A percentile compares a stretch with the other conserved stretches of the same genome.
phyloP scores from a whole-genome alignment of 768 basidiomycete species.

The Termitomyces sp. region DNA sequence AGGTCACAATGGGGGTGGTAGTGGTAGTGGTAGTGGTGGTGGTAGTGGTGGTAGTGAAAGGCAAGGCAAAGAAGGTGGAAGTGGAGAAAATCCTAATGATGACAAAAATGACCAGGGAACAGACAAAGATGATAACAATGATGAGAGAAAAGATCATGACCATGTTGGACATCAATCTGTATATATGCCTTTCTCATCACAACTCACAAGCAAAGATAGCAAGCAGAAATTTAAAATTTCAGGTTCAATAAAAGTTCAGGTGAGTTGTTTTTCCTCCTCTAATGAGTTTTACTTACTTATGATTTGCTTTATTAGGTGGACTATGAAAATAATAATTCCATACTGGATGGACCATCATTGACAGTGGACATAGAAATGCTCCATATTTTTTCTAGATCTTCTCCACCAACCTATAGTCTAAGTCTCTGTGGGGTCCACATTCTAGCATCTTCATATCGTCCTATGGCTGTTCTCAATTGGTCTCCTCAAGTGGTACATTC shows the following conservation, averaged over 20 bases:
- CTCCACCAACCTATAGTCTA: neutral
- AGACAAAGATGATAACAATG: too few relatives aligned
- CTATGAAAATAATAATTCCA: too few relatives aligned
- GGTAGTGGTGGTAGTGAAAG: too few relatives aligned
- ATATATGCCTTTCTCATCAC: neutral
- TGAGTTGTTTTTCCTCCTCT: neutral
- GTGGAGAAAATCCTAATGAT: neutral
- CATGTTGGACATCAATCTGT: neutral
- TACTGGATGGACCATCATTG: neutral
- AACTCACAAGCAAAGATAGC: neutral
- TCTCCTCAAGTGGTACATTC: neutral
- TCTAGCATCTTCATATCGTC: neutral
- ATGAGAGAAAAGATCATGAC: too few relatives aligned
- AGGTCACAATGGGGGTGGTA: too few relatives aligned
- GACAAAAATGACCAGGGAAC: neutral
- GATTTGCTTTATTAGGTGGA: too few relatives aligned
- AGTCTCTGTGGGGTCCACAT: neutral
- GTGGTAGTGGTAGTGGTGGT: too few relatives aligned
- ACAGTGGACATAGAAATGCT: neutral
- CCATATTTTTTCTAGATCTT: too few relatives aligned
- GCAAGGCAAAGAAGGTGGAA: neutral
- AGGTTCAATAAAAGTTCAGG: neutral
- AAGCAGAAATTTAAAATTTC: neutral
- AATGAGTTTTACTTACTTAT: too few relatives aligned
- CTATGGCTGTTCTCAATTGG: neutral